Conservation (phyloP, 768 basidiomycete species). For the Amanita fuliginea region DNA sequence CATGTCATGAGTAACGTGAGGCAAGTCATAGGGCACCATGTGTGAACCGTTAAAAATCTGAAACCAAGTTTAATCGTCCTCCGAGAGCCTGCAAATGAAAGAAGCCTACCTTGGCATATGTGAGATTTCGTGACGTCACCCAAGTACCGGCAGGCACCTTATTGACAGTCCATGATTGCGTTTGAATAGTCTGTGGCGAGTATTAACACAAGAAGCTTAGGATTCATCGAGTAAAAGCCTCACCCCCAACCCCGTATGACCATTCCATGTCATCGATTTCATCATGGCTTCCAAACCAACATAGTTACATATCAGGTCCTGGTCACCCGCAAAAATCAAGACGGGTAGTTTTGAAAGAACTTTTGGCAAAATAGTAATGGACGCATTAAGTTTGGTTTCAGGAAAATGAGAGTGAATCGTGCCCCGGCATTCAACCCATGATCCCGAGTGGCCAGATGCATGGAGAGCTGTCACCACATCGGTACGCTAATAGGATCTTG, state of each 20-base stretch:
- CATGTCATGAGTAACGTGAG: conserved; percentile 91
- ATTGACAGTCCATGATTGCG: conserved; percentile 67
- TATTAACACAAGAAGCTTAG: not conserved
- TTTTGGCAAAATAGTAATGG: conserved; percentile 66
- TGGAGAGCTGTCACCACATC: conserved; percentile 83
- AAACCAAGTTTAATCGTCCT: not conserved
- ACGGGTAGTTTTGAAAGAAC: conserved; percentile 74
- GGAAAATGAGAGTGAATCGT: conserved; percentile 55
- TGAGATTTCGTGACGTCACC: conserved; percentile 82
- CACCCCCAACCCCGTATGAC: conserved; percentile 75
- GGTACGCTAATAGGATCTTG: conserved; percentile 38
- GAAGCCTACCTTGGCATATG: conserved; percentile 72
- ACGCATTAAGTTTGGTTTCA: conserved; percentile 45
- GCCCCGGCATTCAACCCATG: conserved; percentile 81
- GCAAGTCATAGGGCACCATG: conserved; percentile 88
- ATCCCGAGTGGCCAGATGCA: conserved; percentile 61
- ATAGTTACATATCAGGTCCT: conserved; percentile 96
- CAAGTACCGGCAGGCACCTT: conserved; percentile 79
- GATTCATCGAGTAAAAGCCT: conserved; percentile 17
- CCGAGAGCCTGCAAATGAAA: not conserved
- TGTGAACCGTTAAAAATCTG: conserved; percentile 91
- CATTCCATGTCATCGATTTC: conserved; percentile 76
- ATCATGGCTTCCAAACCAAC: conserved; percentile 84
- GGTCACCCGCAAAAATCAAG: conserved; percentile 90
- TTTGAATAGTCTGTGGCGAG: conserved; percentile 44